phyloP scores from a whole-genome alignment of 345 rosid genomes.

The Stellera chamaejasme region DNA sequence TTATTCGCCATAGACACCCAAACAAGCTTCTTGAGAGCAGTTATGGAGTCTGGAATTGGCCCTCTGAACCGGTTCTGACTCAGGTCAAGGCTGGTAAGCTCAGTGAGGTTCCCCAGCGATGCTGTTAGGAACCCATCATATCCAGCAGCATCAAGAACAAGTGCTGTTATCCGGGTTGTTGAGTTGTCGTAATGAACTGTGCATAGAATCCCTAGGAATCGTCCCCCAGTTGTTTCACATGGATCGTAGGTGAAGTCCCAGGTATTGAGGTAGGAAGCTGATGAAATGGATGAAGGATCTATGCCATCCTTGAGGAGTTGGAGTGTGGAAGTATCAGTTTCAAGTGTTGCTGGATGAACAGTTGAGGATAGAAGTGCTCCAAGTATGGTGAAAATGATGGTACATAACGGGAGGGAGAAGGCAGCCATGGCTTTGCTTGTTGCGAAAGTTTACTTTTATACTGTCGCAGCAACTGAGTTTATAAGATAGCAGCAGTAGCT shows the following conservation, averaged over 20 bases:
- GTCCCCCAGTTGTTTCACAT: constrained; percentile 27
- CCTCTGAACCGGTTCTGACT: constrained; percentile 46
- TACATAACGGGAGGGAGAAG: neutral
- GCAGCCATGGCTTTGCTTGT: neutral
- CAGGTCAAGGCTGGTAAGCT: constrained; percentile 36
- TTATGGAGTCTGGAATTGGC: constrained; percentile 39
- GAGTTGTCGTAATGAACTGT: constrained; percentile 31
- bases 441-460: constrained; percentile 2
- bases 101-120: constrained; percentile 38
- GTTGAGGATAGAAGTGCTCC: neutral
- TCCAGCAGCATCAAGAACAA: constrained; percentile 43
- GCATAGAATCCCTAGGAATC: constrained; percentile 47
- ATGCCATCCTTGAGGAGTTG: constrained; percentile 24
- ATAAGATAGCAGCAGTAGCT: neutral
- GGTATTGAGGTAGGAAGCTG: constrained; percentile 34
- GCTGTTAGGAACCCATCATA: constrained; percentile 52
- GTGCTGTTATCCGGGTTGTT: constrained; percentile 25
- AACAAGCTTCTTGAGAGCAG: constrained; percentile 34
- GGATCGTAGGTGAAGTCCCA: constrained; percentile 58
- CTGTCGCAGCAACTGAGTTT: neutral
- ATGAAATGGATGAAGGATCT: constrained; percentile 38
- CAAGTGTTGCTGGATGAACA: constrained; percentile 15
- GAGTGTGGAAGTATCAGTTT: constrained; percentile 33
- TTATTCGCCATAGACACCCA: constrained; percentile 28
- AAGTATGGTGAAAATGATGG: constrained; percentile 2